These are phyloP conservation scores for Climacium dendroides DNA, from an alignment of 225 moss, liverwort and hornwort genomes.

Conservation along the genomic window DNA sequence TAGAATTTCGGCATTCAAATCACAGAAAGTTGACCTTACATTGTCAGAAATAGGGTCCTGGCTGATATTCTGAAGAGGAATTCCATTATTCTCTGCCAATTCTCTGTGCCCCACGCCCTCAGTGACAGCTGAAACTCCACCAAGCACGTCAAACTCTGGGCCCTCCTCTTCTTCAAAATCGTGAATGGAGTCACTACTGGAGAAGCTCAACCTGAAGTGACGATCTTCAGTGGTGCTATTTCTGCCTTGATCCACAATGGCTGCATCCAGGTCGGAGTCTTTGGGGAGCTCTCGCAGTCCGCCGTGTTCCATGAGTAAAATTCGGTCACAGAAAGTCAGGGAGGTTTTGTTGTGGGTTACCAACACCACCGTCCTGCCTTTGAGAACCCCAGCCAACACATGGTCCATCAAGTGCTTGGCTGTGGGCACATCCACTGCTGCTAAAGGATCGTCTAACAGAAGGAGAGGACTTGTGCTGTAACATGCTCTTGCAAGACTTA, in stretches of 20 bases:
- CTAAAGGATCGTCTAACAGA: slow-evolving; percentile 85
- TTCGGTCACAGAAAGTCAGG: slow-evolving; percentile 45
- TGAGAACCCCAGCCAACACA: slow-evolving; percentile 53
- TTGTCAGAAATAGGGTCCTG: neutral
- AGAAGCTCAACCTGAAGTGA: neutral
- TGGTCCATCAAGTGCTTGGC: slow-evolving; percentile 83
- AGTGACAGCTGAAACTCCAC: neutral
- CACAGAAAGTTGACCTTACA: neutral
- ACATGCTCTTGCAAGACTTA: slow-evolving; percentile 91
- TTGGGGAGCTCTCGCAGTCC: slow-evolving; percentile 17
- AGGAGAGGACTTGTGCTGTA: slow-evolving; percentile 57
- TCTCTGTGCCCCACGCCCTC: neutral
- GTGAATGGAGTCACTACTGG: neutral
- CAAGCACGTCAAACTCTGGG: neutral
- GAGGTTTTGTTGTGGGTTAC: slow-evolving; percentile 91
- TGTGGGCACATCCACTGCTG: slow-evolving; percentile 94
- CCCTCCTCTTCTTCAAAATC: neutral
- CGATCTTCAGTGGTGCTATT: neutral
- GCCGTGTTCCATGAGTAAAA: slow-evolving; percentile 55
- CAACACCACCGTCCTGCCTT: slow-evolving; percentile 62
- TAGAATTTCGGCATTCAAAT: neutral
- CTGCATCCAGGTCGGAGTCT: slow-evolving; percentile 7
- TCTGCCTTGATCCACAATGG: neutral
- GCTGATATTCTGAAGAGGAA: neutral
- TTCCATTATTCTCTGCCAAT: neutral